phyloP scores from a whole-genome alignment of 495 filamentous ascomycete genomes.

The Pseudotulostoma volvatum region DNA sequence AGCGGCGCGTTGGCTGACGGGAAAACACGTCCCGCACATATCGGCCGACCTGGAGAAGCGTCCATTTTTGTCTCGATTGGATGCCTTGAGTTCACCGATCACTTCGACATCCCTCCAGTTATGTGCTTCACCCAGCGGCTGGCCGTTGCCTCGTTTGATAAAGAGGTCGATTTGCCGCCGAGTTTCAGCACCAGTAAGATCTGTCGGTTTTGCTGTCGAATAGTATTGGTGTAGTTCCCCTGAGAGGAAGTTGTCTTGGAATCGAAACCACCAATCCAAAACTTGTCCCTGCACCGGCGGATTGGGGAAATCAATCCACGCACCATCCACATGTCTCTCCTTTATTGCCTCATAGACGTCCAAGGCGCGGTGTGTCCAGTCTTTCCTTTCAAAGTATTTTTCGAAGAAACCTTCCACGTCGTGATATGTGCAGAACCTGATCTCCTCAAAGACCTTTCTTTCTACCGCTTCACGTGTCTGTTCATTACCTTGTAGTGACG shows the following conservation, averaged over 20 bases:
- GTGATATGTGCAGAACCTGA: constrained; percentile 7
- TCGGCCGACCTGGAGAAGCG: constrained; percentile 5
- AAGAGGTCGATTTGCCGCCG: neutral
- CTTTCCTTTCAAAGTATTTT: constrained; percentile 8
- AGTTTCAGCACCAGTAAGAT: neutral
- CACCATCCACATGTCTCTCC: neutral
- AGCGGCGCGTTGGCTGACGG: too few species aligned
- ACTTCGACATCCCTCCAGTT: constrained; percentile 7
- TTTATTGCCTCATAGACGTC: neutral
- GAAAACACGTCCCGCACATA: too few species aligned
- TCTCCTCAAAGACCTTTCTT: constrained; percentile 7
- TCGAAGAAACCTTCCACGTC: constrained; percentile 29
- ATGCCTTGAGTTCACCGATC: constrained; percentile 7
- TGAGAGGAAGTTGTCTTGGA: neutral
- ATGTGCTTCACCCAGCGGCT: neutral
- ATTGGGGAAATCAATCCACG: neutral
- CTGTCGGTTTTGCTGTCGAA: too few species aligned
- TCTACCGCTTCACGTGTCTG: too few species aligned
- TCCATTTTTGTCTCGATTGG: constrained; percentile 5
- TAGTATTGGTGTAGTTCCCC: neutral
- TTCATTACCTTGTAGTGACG: neutral
- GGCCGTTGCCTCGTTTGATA: neutral
- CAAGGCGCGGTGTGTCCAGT: constrained; percentile 1
- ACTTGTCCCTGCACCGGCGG: neutral
- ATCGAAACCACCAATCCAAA: neutral